Evolutionary conservation across 1,284 basidiomycete genomes (phyloP), one percentile per base, ranked within the genome.

Genomic region (Volvariella volvacea): DNA sequence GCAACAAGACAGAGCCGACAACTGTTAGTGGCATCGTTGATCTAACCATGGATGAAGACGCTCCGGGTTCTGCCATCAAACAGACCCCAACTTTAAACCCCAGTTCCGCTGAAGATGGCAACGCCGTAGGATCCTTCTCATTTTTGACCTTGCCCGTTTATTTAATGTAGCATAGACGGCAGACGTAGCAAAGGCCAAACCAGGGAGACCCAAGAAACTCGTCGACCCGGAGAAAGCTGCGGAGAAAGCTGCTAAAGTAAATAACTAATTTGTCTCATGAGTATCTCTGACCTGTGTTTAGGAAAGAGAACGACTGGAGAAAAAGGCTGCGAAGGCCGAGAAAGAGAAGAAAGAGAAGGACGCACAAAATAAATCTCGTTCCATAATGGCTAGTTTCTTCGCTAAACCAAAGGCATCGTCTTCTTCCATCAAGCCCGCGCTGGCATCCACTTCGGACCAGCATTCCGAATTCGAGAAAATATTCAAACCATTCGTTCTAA

Each of bases 401-500:
- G 67, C 71, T 22, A 88, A 86, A 59, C 58, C 73, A 48, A 57
- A 57, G 34, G 50, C 61, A 6, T 55, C 65, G 2, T 50, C 61
- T n/a, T 66, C 64, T 30, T 62, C 66, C 20, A 47, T 51, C 17
- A 52, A 55, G 2, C 51, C 55, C 31, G 51, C 57, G 21, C 58
- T 60, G n/a, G 62, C 69, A 3, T 68, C 64, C 7, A 60, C 73
- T 32, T 71, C 70, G 1, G 56, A 55, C n/a, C 49, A 55, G 4
- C 63, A 68, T 32, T 75, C 75, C 4, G 87, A 92, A 40, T 93
- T 88, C 54, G 73, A 83, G 46, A 76, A 67, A 52, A 70, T 73
- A 0, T 93, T 93, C 68, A 83, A 77, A 51, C 80, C 88, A 1
- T 93, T 91, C 57, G 68, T 78, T 4, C 52, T 86, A 49, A 88